Percentiles rank a stretch among this genome's conserved stretches.
phyloP scores from a whole-genome alignment of 306 rosid genomes.

The Rosa chinensis region DNA sequence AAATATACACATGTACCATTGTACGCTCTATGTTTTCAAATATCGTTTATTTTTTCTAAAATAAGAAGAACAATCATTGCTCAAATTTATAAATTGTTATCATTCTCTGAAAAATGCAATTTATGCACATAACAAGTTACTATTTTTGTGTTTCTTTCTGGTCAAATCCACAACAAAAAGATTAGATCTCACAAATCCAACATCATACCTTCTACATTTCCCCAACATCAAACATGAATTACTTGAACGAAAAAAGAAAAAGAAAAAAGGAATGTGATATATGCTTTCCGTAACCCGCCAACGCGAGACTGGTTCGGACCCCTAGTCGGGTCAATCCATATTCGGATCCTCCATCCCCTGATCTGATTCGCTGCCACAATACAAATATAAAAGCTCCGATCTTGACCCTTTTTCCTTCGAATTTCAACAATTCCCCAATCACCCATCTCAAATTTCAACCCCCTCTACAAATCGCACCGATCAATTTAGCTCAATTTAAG shows the following conservation, averaged over 20 bases:
- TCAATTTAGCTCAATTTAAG: neutral
- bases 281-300: neutral
- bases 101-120: neutral
- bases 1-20: too few relatives aligned
- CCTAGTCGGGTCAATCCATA: neutral
- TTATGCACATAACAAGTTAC: neutral
- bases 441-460: constrained; percentile 12
- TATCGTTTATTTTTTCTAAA: too few relatives aligned
- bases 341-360: neutral
- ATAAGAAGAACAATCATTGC: neutral
- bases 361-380: neutral
- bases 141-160: neutral
- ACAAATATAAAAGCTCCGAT: neutral
- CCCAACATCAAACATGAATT: neutral
- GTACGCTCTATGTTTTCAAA: too few relatives aligned
- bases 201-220: neutral
- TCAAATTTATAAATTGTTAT: neutral
- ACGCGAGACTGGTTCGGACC: neutral
- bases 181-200: neutral
- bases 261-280: too few relatives aligned
- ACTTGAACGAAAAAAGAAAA: neutral
- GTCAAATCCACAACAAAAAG: neutral
- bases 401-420: neutral
- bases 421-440: neutral
- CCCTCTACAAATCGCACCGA: neutral